phyloP scores from a whole-genome alignment of 371 early-diverging fungal species.

The Umbelopsis sp. region DNA sequence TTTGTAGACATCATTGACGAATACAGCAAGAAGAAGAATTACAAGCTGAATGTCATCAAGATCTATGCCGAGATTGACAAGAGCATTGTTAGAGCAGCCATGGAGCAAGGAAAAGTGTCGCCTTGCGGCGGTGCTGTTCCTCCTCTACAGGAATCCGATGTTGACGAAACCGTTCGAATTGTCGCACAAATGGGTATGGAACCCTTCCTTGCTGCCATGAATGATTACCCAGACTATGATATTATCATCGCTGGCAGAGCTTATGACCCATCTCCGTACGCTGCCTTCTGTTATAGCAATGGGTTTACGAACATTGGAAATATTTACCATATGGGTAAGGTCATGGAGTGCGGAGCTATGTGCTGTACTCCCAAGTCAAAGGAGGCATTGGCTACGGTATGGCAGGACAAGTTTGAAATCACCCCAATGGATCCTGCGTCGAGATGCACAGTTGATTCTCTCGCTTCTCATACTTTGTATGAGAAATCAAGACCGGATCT shows the following conservation, averaged over 20 bases:
- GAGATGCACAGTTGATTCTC: constrained; percentile 12
- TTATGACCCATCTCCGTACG: constrained; percentile 17
- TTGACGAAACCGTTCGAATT: neutral
- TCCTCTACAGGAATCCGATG: neutral
- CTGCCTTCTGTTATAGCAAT: neutral
- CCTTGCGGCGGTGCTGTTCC: constrained; percentile 18
- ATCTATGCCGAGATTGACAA: constrained; percentile 12
- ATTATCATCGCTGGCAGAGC: constrained; percentile 14
- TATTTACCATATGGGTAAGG: constrained; percentile 17
- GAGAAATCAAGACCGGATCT: constrained; percentile 21
- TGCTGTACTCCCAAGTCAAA: constrained; percentile 15
- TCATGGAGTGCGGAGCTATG: constrained; percentile 18
- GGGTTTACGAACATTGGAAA: neutral
- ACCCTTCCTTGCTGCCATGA: constrained; percentile 18
- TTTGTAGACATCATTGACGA: neutral
- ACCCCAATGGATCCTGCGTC: neutral
- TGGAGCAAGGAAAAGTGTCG: neutral
- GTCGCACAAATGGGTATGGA: constrained; percentile 24
- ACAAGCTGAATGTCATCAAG: constrained; percentile 4
- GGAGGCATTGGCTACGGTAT: constrained; percentile 5
- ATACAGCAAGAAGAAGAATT: neutral
- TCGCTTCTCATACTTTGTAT: constrained; percentile 21
- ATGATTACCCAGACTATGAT: constrained; percentile 20
- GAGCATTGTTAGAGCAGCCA: neutral
- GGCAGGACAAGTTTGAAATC: constrained; percentile 14